Conservation (phyloP, 2,329 filamentous ascomycete species). For the Colletotrichum magnum region DNA sequence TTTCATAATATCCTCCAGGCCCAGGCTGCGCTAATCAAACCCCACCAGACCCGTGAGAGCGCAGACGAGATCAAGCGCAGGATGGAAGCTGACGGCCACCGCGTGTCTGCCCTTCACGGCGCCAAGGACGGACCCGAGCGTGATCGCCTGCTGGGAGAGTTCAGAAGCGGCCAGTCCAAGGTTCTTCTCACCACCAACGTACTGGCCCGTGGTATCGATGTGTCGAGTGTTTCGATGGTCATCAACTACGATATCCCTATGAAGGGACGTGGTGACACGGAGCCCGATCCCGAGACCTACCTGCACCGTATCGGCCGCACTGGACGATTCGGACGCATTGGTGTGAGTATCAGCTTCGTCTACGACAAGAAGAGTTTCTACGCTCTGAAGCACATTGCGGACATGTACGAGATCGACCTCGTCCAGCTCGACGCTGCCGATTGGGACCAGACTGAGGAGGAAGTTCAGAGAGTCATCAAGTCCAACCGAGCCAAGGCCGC, state of each 20-base stretch:
- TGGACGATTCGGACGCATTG: slow-evolving; percentile 95
- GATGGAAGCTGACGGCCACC: slow-evolving; percentile 91
- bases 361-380: slow-evolving; percentile 86
- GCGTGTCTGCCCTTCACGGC: slow-evolving; percentile 90
- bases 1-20: slow-evolving; percentile 21
- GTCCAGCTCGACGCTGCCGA: slow-evolving; percentile 86
- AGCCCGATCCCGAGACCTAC: slow-evolving; percentile 95
- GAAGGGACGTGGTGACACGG: slow-evolving; percentile 81
- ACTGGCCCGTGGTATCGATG: slow-evolving; percentile 93
- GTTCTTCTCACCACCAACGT: slow-evolving; percentile 99
- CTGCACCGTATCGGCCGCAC: slow-evolving; percentile 98
- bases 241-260: slow-evolving; percentile 95
- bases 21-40: slow-evolving; percentile 10
- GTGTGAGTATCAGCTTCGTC: slow-evolving; percentile 95
- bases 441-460: slow-evolving; percentile 90
- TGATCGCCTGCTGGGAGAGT: slow-evolving; percentile 87
- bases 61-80: slow-evolving; percentile 87
- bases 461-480: slow-evolving; percentile 87
- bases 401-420: slow-evolving; percentile 85
- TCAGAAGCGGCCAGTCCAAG: slow-evolving; percentile 89
- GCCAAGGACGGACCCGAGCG: slow-evolving; percentile 87
- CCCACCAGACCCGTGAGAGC: slow-evolving; percentile 81
- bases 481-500: slow-evolving; percentile 72
- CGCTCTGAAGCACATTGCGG: slow-evolving; percentile 84
- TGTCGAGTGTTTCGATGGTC: slow-evolving; percentile 93